Evolutionary conservation across 352 stramenopile genomes (phyloP), one percentile per base, ranked within the genome.

Genomic region (Phytophthora quininea): DNA sequence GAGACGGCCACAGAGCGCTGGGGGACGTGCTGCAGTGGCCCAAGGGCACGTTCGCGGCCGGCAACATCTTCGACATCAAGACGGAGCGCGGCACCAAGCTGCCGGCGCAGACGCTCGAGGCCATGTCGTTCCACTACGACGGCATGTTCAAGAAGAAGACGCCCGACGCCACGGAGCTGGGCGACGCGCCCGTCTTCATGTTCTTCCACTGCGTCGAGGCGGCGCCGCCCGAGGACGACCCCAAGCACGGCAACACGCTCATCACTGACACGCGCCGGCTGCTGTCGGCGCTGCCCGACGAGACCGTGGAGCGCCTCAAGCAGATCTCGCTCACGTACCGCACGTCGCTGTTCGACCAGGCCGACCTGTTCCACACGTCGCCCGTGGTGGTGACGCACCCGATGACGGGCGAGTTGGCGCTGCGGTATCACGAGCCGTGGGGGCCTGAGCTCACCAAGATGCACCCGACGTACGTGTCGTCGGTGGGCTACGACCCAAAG

Each of bases 91-190:
- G 47, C 46, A 58, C 61, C 11, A 49, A 19, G 43, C 38, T 68
- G 24, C 53, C 61, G 6, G 61, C 54, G 42, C 61, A 68, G 47
- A 68, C 61, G 24, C 61, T 62, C 29, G 61, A 68, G 54, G 61
- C 53, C 46, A 54, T 68, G 61, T 68, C 61, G 46, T 69, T 64
- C 54, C 62, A 69, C 54, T 69, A 64, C 62, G 54, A 64, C 54
- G 62, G 62, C 32, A 69, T 69, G 62, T 64, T 69, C 62, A 69
- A 69, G 54, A 69, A 69, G 53, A 69, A 69, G 54, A 69, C 62
- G 12, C 54, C 62, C 47, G 62, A 64, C 38, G 55, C 54, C 29
- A 68, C 53, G 46, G 61, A 68, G 46, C 53, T 68, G 53, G 61
- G 53, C 46, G 61, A 68, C 15, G 15, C 52, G 24, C 61, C 61